Conservation (phyloP, 192 early-diverging fungal species). For the Lunasporangiospora selenospora region DNA sequence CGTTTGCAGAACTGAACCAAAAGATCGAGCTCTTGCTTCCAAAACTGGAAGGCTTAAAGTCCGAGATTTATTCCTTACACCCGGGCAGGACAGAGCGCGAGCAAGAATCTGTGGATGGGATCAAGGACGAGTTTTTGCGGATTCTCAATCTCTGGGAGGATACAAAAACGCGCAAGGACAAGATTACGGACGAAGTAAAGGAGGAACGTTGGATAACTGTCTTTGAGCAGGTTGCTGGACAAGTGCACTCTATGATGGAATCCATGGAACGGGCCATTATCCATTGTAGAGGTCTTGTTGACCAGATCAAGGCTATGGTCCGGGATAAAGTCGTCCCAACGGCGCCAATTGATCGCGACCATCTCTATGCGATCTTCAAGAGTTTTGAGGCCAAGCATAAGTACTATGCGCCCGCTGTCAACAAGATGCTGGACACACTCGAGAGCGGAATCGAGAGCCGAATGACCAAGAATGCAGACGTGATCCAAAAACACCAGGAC, state of each 20-base stretch:
- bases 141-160: constrained; percentile 51
- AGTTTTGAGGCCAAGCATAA: constrained; percentile 64
- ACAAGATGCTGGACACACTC: constrained; percentile 61
- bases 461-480: constrained; percentile 44
- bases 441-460: constrained; percentile 57
- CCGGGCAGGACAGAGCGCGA: no score
- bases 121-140: no score
- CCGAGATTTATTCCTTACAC: no score
- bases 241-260: constrained; percentile 63
- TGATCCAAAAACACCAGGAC: constrained; percentile 46
- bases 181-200: constrained; percentile 54
- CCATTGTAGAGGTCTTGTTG: constrained; percentile 54
- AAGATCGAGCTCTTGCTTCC: no score
- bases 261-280: constrained; percentile 55
- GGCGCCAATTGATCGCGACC: constrained; percentile 47
- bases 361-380: constrained; percentile 58
- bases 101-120: no score
- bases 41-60: no score
- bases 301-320: constrained; percentile 42
- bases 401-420: constrained; percentile 60
- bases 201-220: constrained; percentile 61
- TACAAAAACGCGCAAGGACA: constrained; percentile 53
- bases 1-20: no score
- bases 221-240: constrained; percentile 59
- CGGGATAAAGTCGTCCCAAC: constrained; percentile 29